These are phyloP conservation scores for Thermochaetoides thermophila DNA, from an alignment of 495 filamentous ascomycete genomes.

Conservation along the genomic window DNA sequence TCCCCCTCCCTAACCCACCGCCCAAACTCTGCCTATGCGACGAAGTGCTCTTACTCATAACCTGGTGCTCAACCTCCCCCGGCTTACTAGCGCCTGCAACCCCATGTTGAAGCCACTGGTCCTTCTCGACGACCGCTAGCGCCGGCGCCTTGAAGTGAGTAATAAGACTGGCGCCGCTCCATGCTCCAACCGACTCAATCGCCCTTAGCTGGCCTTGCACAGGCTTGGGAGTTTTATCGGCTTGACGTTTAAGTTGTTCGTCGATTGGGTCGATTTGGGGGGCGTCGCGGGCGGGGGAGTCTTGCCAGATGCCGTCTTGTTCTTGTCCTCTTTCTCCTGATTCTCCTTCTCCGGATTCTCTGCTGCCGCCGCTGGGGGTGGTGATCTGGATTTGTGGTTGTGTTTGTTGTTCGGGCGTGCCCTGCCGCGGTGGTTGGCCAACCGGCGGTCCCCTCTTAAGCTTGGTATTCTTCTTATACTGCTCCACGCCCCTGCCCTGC, in stretches of 20 bases:
- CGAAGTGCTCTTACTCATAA: too few relatives aligned
- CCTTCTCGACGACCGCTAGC: constrained; percentile 70
- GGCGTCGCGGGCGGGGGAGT: constrained; percentile 25
- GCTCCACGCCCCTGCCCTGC: constrained; percentile 43
- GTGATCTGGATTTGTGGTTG: too few relatives aligned
- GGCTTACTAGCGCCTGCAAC: constrained; percentile 53
- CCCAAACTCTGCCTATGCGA: constrained; percentile 46
- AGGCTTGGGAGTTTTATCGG: constrained; percentile 30
- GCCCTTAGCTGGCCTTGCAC: constrained; percentile 50
- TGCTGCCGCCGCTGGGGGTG: too few relatives aligned
- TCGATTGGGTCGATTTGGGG: constrained; percentile 50
- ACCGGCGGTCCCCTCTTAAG: constrained; percentile 29
- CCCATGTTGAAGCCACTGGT: constrained; percentile 68
- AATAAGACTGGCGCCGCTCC: constrained; percentile 76
- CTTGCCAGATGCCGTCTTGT: constrained; percentile 20
- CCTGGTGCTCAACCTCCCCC: constrained; percentile 40
- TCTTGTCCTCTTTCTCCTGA: too few relatives aligned
- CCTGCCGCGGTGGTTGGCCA: background rate
- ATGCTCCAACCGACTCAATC: constrained; percentile 71
- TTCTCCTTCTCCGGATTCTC: too few relatives aligned
- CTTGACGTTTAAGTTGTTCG: constrained; percentile 40
- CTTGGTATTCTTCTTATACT: constrained; percentile 38
- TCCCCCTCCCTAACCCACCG: constrained; percentile 34
- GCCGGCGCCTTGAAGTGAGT: constrained; percentile 65
- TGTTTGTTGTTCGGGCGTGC: too few relatives aligned